Evolutionary conservation across 1,284 basidiomycete species (phyloP).

Genomic region (Ceratobasidium theobromae): DNA sequence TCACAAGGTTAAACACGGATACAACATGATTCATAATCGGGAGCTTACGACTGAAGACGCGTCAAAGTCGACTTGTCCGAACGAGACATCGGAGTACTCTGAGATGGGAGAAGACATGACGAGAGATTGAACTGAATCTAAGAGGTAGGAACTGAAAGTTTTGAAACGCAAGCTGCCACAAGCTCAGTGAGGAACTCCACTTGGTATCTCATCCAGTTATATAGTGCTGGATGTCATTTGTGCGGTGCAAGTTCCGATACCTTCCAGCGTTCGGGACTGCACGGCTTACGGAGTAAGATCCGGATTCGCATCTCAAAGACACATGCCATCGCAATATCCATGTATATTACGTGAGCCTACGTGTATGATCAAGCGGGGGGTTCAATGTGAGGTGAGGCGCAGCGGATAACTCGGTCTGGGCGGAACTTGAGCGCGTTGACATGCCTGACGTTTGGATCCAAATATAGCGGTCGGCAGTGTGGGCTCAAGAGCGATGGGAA

Average conservation of each 20-base stretch:
- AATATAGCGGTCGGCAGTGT: no score
- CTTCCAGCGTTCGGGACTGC: conserved; percentile 1
- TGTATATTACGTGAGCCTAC: neutral
- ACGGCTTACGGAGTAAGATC: conserved; percentile 20
- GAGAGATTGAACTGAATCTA: neutral
- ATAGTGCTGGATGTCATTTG: conserved; percentile 2
- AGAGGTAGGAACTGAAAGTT: neutral
- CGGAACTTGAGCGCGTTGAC: no score
- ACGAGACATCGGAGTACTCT: conserved; percentile 15
- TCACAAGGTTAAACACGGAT: neutral
- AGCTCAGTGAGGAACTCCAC: neutral
- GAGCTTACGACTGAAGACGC: conserved; percentile 11
- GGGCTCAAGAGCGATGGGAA: no score
- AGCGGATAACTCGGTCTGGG: no score
- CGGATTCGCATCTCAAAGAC: neutral
- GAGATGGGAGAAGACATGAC: conserved; percentile 28
- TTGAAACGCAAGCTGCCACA: neutral
- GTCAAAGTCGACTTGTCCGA: conserved; percentile 15
- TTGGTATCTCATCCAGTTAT: neutral
- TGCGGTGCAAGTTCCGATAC: neutral
- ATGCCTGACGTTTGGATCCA: no score
- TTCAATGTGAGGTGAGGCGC: conserved; percentile 13
- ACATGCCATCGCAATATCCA: neutral
- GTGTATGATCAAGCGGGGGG: neutral
- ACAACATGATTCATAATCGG: neutral